These are phyloP conservation scores for Cyamopsis tetragonoloba DNA, from an alignment of 306 rosid genomes.

Conservation along the genomic window DNA sequence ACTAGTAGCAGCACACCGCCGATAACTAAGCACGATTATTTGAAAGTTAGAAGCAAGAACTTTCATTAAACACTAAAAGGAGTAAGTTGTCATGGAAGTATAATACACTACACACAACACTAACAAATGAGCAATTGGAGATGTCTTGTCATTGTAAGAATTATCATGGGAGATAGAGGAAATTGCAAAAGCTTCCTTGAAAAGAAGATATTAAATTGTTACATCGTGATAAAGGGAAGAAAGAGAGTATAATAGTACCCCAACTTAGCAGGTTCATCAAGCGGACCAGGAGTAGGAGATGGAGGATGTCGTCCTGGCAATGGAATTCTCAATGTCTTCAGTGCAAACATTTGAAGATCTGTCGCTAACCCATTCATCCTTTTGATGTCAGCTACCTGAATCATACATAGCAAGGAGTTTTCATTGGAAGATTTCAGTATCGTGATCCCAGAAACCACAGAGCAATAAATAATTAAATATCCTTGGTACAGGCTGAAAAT, in stretches of 20 bases:
- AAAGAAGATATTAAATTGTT: neutral
- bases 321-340: constrained; percentile 69
- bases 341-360: constrained; percentile 89
- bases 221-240: neutral
- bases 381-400: constrained; percentile 78
- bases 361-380: constrained; percentile 79
- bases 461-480: constrained; percentile 5
- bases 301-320: constrained; percentile 88
- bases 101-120: neutral
- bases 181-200: constrained; percentile 2
- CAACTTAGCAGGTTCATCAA: constrained; percentile 36
- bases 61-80: constrained; percentile 4
- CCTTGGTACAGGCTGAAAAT: neutral
- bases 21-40: neutral
- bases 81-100: neutral
- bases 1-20: neutral
- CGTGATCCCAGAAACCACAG: neutral
- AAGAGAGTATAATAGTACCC: constrained; percentile 36
- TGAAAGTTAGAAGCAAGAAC: neutral
- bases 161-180: neutral
- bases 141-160: neutral
- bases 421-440: constrained; percentile 1
- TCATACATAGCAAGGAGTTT: constrained; percentile 19
- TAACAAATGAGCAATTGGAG: neutral
- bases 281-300: constrained; percentile 37